Conservation (phyloP, 2,329 filamentous ascomycete species). For the Cercospora zeae-maydis region DNA sequence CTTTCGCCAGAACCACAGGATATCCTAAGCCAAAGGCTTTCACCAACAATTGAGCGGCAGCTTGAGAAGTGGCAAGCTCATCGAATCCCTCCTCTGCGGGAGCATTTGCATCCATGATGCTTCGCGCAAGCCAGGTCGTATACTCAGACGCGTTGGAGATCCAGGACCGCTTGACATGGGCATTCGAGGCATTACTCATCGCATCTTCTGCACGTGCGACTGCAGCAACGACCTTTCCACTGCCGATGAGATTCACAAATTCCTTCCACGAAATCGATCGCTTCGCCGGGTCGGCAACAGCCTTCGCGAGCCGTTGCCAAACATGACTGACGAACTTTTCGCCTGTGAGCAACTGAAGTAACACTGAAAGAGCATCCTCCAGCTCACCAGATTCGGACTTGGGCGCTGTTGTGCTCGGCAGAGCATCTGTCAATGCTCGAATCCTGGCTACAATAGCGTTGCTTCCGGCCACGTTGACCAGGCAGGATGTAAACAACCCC, state of each 20-base stretch:
- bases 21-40: conserved; percentile 70
- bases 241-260: conserved; percentile 55
- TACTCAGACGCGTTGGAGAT: conserved; percentile 62
- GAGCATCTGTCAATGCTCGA: conserved; percentile 36
- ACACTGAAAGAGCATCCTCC: conserved; percentile 43
- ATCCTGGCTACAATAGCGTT: conserved; percentile 73
- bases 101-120: conserved; percentile 45
- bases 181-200: conserved; percentile 35
- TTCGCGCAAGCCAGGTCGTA: conserved; percentile 66
- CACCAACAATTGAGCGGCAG: conserved; percentile 46
- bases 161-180: conserved; percentile 55
- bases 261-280: conserved; percentile 61
- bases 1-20: conserved; percentile 34
- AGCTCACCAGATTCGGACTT: conserved; percentile 7
- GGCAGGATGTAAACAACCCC: conserved; percentile 57
- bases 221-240: conserved; percentile 57
- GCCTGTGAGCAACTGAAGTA: conserved; percentile 44
- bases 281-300: conserved; percentile 44
- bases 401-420: not conserved
- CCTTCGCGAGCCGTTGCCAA: conserved; percentile 43
- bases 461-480: conserved; percentile 71
- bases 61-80: conserved; percentile 31
- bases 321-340: conserved; percentile 43
- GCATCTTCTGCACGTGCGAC: conserved; percentile 58
- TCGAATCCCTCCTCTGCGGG: not conserved